Evolutionary conservation across 2,329 filamentous ascomycete genomes (phyloP), one percentile per base, ranked within the genome.

Genomic region (Thelonectria discophora): DNA sequence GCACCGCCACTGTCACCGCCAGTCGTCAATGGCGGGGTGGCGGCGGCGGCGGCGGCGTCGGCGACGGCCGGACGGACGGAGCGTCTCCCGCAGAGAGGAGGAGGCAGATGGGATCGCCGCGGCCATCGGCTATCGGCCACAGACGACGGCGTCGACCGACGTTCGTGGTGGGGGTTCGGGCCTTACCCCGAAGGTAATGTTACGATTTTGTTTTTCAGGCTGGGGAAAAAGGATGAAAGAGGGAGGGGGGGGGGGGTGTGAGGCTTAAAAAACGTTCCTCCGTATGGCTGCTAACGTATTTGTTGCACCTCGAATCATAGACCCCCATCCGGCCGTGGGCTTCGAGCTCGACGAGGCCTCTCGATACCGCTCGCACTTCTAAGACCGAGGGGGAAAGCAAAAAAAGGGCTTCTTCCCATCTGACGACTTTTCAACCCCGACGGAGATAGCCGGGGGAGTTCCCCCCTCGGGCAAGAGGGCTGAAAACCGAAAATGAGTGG

Each of bases 51-150:
- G 42, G 42, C n/a, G n/a, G n/a, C n/a, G n/a, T n/a, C n/a, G n/a
- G n/a, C n/a, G n/a, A n/a, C 18, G 5, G 8, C 42, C 17, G 42
- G 42, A 27, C 58, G 46, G 30, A 55, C 47, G 51, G 58, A 60
- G 42, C 46, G 17, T 5, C 42, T 24, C 39, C 42, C 32, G 51
- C 32, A 10, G 20, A 52, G 45, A 21, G 52, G 15, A n/a, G 37
- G 46, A 32, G 52, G n/a, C n/a, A n/a, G n/a, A n/a, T n/a, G n/a
- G n/a, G n/a, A n/a, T n/a, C n/a, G 47, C 10, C 27, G 39, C 17
- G 27, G 39, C 52, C 21, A 52, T 49, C 32, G 40, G 34, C n/a
- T 49, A n/a, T 7, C 9, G 34, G 34, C 27, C 18, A 20, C 12
- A 17, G 4, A 20, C 6, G 18, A 12, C n/a, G 11, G 17, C 42